Conservation (phyloP, 2,329 filamentous ascomycete species). For the Knoxdaviesia proteae region DNA sequence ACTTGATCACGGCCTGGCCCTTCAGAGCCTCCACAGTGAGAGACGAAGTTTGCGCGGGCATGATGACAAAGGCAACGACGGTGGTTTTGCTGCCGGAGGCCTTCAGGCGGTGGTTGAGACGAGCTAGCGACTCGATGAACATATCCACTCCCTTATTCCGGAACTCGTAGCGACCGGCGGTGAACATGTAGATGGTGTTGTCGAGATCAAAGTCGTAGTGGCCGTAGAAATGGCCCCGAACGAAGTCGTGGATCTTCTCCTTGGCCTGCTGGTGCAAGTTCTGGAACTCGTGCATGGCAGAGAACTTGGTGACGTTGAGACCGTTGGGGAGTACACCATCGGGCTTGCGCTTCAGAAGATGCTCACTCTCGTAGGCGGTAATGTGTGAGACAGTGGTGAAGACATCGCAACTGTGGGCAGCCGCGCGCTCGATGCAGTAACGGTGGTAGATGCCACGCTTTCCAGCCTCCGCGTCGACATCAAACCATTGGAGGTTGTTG, state of each 20-base stretch:
- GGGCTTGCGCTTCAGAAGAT: constrained; percentile 89
- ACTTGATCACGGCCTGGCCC: constrained; percentile 94
- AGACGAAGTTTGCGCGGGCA: constrained; percentile 91
- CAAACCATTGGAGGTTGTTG: constrained; percentile 94
- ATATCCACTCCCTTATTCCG: constrained; percentile 98
- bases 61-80: constrained; percentile 93
- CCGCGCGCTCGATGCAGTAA: constrained; percentile 92
- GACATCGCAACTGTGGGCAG: constrained; percentile 80
- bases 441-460: constrained; percentile 97
- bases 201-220: constrained; percentile 95
- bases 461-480: constrained; percentile 87
- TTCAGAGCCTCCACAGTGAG: constrained; percentile 90
- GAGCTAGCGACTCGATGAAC: constrained; percentile 93
- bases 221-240: constrained; percentile 93
- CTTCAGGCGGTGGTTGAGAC: constrained; percentile 88
- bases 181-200: constrained; percentile 96
- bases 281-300: constrained; percentile 95
- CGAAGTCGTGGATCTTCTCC: constrained; percentile 96
- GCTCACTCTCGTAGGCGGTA: constrained; percentile 94
- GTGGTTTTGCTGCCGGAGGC: constrained; percentile 68
- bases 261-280: constrained; percentile 93
- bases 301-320: constrained; percentile 95
- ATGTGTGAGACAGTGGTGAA: constrained; percentile 99
- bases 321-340: constrained; percentile 93
- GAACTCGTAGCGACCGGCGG: constrained; percentile 90